Percentiles rank a stretch among this genome's conserved stretches.
Evolutionary conservation across 176 grass and related monocot genomes (phyloP).

Genomic region (Bolboschoenus planiculmis): DNA sequence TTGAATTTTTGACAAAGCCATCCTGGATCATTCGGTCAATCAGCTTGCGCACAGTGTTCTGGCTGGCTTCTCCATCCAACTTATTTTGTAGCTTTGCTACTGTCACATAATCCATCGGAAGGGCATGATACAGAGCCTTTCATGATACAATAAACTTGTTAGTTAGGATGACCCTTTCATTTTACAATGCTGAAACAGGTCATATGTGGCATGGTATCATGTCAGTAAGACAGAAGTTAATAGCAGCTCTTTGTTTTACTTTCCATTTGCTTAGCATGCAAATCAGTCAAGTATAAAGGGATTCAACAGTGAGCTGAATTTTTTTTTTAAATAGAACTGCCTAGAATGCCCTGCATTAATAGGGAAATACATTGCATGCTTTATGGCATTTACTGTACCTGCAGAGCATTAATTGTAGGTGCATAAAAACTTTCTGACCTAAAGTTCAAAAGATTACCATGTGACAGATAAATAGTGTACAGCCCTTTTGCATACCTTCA

Average conservation of each 20-base stretch:
- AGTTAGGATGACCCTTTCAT: background rate
- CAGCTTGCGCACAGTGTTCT: constrained; percentile 60
- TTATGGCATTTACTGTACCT: background rate
- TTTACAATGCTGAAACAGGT: constrained; percentile 8
- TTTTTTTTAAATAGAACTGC: background rate
- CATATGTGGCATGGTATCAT: background rate
- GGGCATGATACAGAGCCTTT: constrained; percentile 77
- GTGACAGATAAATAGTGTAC: background rate
- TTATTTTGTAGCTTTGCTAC: constrained; percentile 78
- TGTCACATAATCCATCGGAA: constrained; percentile 93
- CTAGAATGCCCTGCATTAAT: background rate
- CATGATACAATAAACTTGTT: constrained; percentile 21
- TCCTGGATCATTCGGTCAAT: constrained; percentile 95
- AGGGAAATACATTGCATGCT: background rate
- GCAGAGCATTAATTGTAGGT: background rate
- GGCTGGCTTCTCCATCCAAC: constrained; percentile 68
- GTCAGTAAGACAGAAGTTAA: background rate
- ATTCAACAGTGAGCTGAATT: background rate
- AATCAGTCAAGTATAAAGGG: background rate
- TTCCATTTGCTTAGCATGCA: background rate
- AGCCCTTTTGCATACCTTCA: constrained; percentile 55
- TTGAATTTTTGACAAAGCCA: constrained; percentile 73
- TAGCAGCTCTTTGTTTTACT: background rate
- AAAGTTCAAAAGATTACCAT: background rate
- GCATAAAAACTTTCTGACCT: background rate